Evolutionary conservation across 768 basidiomycete species (phyloP), one percentile per base, ranked within the genome.

Genomic region (Chalciporus sphaerocephalus): DNA sequence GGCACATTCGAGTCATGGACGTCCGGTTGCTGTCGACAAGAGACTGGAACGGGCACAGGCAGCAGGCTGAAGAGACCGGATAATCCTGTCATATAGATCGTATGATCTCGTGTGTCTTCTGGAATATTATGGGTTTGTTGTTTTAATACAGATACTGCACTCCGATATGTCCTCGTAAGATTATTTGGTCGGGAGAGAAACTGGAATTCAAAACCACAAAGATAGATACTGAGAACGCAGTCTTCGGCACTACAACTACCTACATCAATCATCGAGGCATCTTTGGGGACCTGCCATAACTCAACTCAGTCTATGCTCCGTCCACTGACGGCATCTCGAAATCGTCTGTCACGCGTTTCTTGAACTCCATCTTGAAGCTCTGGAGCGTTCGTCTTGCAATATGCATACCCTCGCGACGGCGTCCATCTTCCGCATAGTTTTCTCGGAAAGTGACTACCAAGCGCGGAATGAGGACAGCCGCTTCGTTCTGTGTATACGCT

Each of bases 1-100:
- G 50, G 67, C 77, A 0, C 74, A 76, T 54, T 68, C 74, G 6
- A 58, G 74, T 30, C 70, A 61, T 40, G 78, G 75, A 13, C 64
- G 79, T 28, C 74, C 78, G 0, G 66, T 76, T 20, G 77, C 74
- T 2, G 73, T 87, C 6, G 87, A 89, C 63, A 86, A 85, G 66
- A 74, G 84, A 68, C 59, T 89, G 55, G 87, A 87, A 61, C 72
- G 85, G 61, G 74, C 83, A 4, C 84, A 85, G 56, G 81, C 80
- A 18, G 81, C 74, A 7, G 80, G 81, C 2, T 81, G 10, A 34
- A 13, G 2, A 5, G 3, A 17, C 5, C 20, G 1, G 2, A 10
- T 2, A 27, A 27, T 11, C 10, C 27, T 12, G 10, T 9, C 11
- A 27, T 12, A 2, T 27, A 27, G 27, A 9, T 27, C 8, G 25